Percentiles rank a stretch among this genome's conserved stretches.
Conservation (phyloP, 441 rosid species). For the Flueggea neowawraea region DNA sequence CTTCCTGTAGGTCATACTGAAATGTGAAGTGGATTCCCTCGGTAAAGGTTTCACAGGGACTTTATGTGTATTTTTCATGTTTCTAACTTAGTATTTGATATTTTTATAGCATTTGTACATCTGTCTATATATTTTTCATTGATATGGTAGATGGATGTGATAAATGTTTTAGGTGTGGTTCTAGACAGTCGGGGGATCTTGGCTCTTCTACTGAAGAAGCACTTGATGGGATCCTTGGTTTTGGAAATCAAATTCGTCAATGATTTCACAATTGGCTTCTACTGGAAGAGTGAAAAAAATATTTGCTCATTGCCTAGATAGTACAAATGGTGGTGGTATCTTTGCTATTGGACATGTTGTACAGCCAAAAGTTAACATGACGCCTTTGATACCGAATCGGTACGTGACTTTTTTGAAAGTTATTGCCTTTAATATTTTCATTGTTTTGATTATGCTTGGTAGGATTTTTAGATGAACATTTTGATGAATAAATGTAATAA, state of each 20-base stretch:
- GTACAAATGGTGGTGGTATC: slow-evolving; percentile 94
- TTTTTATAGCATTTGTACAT: not conserved
- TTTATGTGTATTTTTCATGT: not conserved
- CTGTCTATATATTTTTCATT: slow-evolving; percentile 1
- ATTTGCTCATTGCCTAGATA: slow-evolving; percentile 98
- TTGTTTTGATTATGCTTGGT: too few species aligned
- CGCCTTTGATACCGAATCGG: slow-evolving; percentile 68
- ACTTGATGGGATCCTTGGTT: slow-evolving; percentile 97
- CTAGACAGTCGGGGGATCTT: slow-evolving; percentile 80
- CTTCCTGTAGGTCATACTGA: too few species aligned
- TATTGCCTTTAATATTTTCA: not conserved
- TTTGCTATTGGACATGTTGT: slow-evolving; percentile 98
- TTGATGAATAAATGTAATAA: too few species aligned
- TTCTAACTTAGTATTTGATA: not conserved
- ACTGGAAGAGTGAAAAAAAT: slow-evolving; percentile 85
- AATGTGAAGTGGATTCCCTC: too few species aligned
- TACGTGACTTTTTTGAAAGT: slow-evolving; percentile 31
- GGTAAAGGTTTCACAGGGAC: not conserved
- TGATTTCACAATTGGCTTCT: slow-evolving; percentile 93
- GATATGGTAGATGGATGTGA: slow-evolving; percentile 3
- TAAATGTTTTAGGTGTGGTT: slow-evolving; percentile 69
- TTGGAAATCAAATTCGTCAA: slow-evolving; percentile 90
- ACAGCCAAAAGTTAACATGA: slow-evolving; percentile 88
- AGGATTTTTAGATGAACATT: too few species aligned
- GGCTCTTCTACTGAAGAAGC: slow-evolving; percentile 80